Conservation (phyloP, 1,139 yeast species). For the Magnusiomyces clavatus region DNA sequence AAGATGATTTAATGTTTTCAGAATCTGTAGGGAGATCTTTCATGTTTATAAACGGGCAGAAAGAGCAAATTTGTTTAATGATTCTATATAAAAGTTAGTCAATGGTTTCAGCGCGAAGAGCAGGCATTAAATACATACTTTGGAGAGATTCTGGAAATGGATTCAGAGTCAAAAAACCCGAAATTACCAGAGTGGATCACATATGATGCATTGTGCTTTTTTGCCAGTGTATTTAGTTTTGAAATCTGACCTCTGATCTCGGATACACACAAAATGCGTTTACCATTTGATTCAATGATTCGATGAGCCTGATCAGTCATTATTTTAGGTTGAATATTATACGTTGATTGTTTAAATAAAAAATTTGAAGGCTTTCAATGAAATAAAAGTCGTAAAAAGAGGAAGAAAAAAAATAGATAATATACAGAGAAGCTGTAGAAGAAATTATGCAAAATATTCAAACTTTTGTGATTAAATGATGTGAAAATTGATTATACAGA, state of each 20-base stretch:
- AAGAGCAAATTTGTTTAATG: conserved; percentile 58
- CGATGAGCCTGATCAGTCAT: not conserved
- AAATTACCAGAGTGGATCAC: conserved; percentile 73
- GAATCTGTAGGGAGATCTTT: conserved; percentile 35
- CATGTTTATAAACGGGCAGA: conserved; percentile 50
- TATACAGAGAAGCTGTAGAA: not conserved
- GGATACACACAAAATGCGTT: conserved; percentile 45
- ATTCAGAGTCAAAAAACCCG: conserved; percentile 62
- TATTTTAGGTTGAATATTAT: too few species aligned
- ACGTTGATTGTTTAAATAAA: too few species aligned
- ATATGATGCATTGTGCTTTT: conserved; percentile 39
- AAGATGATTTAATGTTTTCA: conserved; percentile 36
- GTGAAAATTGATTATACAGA: not conserved
- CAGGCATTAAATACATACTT: conserved; percentile 15
- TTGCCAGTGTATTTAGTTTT: conserved; percentile 42
- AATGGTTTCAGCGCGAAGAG: not conserved
- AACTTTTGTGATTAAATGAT: not conserved
- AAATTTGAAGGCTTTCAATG: too few species aligned
- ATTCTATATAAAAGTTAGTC: conserved; percentile 18
- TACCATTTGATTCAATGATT: conserved; percentile 22
- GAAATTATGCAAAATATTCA: not conserved
- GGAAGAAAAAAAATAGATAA: not conserved
- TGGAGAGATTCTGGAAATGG: conserved; percentile 43
- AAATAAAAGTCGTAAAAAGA: not conserved
- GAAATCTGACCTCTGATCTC: conserved; percentile 48